Conservation (phyloP, 257 asterid genomes). For the Echites panduratus region DNA sequence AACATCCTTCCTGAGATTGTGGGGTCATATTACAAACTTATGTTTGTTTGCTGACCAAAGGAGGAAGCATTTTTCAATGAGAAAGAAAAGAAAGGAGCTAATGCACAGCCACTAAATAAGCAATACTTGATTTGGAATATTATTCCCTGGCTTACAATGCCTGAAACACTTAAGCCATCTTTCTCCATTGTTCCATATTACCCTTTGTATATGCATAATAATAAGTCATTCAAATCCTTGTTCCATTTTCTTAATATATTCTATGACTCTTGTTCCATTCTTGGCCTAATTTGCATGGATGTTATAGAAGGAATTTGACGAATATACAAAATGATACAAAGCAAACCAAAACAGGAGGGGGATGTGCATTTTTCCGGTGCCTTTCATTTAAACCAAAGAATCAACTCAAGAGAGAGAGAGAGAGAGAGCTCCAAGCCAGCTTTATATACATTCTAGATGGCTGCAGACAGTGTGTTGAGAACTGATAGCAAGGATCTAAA, state of each 20-base stretch:
- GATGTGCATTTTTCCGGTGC: not conserved
- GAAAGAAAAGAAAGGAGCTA: not conserved
- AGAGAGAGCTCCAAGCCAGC: not conserved
- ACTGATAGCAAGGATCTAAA: slow-evolving; percentile 22
- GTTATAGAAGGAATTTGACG: not conserved
- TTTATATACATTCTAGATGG: slow-evolving; percentile 6
- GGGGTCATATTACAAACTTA: too few species aligned
- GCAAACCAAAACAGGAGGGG: not conserved
- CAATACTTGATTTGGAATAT: not conserved
- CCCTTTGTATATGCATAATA: not conserved
- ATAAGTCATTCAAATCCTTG: not conserved
- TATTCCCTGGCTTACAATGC: not conserved
- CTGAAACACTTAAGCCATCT: not conserved
- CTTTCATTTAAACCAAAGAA: not conserved
- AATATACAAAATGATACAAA: not conserved
- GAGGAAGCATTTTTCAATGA: not conserved
- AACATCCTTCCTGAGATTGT: not conserved
- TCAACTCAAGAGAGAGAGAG: not conserved
- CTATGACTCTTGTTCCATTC: not conserved
- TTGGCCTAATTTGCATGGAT: not conserved
- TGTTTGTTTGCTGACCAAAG: too few species aligned
- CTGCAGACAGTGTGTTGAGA: not conserved
- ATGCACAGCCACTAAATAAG: not conserved
- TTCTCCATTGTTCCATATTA: not conserved
- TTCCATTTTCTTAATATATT: not conserved